Conservation (phyloP, 345 rosid species). For the Turnera subulata region DNA sequence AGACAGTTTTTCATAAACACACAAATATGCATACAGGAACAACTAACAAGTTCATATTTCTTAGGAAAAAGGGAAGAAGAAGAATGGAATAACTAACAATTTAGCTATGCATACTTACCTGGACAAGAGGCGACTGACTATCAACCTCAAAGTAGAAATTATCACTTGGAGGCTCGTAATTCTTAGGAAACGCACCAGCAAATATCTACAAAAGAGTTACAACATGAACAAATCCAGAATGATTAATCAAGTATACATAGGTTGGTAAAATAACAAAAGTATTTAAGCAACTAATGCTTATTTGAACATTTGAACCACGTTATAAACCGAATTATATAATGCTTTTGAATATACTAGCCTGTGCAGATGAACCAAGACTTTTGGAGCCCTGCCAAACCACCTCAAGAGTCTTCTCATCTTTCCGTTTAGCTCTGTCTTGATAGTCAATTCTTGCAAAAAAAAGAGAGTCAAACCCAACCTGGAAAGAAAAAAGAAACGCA, state of each 20-base stretch:
- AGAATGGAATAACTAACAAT: too few relatives aligned
- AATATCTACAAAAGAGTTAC: slow-evolving; percentile 33
- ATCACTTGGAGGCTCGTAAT: slow-evolving; percentile 46
- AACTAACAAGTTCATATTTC: too few relatives aligned
- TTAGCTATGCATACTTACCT: slow-evolving; percentile 27
- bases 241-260: background rate
- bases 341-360: slow-evolving; percentile 22
- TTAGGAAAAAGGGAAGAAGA: background rate
- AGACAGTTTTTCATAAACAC: slow-evolving; percentile 2
- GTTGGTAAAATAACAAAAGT: background rate
- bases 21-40: background rate
- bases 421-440: slow-evolving; percentile 52
- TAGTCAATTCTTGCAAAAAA: slow-evolving; percentile 51
- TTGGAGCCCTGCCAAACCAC: slow-evolving; percentile 52
- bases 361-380: slow-evolving; percentile 49
- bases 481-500: slow-evolving; percentile 12
- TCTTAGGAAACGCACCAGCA: slow-evolving; percentile 48
- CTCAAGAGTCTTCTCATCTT: slow-evolving; percentile 42
- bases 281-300: too few relatives aligned
- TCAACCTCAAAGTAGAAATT: slow-evolving; percentile 46
- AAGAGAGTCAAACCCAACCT: slow-evolving; percentile 58
- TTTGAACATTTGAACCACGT: too few relatives aligned
- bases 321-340: background rate
- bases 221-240: background rate
- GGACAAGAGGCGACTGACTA: slow-evolving; percentile 39